Base-by-base conservation (phyloP, 148 eudicot species). In the Rhododendron simsii region DNA sequence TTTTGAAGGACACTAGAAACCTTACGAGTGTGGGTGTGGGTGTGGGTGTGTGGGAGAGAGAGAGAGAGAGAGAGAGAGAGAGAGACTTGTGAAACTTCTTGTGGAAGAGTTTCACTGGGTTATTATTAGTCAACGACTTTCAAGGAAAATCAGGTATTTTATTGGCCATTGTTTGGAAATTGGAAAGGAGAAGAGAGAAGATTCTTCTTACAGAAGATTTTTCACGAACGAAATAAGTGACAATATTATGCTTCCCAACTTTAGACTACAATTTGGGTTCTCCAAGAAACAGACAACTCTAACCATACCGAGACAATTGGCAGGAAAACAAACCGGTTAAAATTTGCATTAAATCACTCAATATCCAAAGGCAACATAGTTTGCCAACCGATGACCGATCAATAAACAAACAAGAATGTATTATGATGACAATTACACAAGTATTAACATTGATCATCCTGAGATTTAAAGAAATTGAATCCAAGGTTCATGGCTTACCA, bases 401-500 rank as follows among this genome's bases (percentile, higher is more conserved):
- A 39, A 53, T 33, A 57, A 59, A 81, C 28, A 81, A 57, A 53
- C 20, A 78, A 69, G 33, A 71, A 71, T 30, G 76, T 26, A 80
- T 8, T 35, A 75, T 23, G 23, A 83, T 26, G 10, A 35, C 53
- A 41, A 41, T 23, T 41, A 83, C 10, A 84, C 5, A 21, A 85
- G 48, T 39, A 79, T 51, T 23, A 65, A 7, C 79, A 51, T 14
- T 7, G 44, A 47, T 53, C 26, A 23, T 35, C 26, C 4, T 45
- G 57, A 63, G 61, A 84, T 7, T 35, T 18, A 7, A 84, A 73
- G 11, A 85, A 18, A 55, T 79, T 15, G 30, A 59, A 75, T 7
- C 41, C 13, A 71, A 79, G 50, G 59, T 85, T 86, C 67, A 61
- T 35, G 85, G 51, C 98, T 92, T 93, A 96, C 99, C 84, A 93